These are phyloP conservation scores for Sporothrix pallida DNA, from an alignment of 2,329 filamentous ascomycete genomes.

Conservation along the genomic window DNA sequence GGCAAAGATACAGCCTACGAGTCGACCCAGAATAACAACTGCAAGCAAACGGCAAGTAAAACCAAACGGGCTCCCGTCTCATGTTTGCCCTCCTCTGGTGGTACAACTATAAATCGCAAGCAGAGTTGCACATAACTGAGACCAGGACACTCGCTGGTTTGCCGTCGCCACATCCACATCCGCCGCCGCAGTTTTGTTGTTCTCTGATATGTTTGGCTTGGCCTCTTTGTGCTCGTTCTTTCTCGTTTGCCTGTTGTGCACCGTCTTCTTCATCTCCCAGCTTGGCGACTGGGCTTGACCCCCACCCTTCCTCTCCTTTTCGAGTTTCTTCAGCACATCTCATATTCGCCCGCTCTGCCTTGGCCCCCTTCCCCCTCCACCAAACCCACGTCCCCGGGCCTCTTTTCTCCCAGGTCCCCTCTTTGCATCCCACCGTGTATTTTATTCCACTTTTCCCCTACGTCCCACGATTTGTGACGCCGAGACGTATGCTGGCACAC, in stretches of 20 bases:
- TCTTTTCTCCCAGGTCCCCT: neutral
- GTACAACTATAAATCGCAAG: constrained; percentile 22
- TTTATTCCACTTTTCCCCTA: neutral
- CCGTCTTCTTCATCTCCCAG: neutral
- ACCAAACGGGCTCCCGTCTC: neutral
- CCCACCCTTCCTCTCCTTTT: constrained; percentile 23
- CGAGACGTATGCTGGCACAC: constrained; percentile 27
- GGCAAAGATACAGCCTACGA: neutral
- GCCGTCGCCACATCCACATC: neutral
- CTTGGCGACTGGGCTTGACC: constrained; percentile 18
- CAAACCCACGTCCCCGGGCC: neutral
- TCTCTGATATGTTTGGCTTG: neutral
- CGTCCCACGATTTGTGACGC: constrained; percentile 23
- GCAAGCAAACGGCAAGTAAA: constrained; percentile 5
- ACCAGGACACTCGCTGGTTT: constrained; percentile 6
- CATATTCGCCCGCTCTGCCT: neutral
- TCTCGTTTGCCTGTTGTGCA: neutral
- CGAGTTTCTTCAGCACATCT: constrained; percentile 19
- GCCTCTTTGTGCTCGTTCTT: neutral
- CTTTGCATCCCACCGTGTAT: constrained; percentile 4
- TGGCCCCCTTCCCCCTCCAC: constrained; percentile 20
- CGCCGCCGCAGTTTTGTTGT: neutral
- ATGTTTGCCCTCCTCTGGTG: neutral
- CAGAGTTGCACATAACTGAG: neutral
- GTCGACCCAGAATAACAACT: too few relatives aligned